Percentiles rank a stretch among this genome's conserved stretches.
Evolutionary conservation across 202 grass and related monocot genomes (phyloP).

Genomic region (Setaria viridis): DNA sequence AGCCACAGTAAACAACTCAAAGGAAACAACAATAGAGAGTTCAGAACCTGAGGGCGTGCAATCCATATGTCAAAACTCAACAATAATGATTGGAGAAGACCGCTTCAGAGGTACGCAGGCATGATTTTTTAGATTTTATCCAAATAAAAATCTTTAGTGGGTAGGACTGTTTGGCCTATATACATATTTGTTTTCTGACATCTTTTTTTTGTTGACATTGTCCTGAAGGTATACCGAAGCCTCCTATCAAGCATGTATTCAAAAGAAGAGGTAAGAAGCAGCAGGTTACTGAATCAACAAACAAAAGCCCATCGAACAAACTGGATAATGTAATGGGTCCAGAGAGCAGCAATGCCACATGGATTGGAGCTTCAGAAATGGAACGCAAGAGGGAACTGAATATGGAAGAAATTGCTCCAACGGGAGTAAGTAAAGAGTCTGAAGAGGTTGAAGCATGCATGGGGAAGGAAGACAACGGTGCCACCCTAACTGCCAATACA

Average conservation of each 20-base stretch:
- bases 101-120: constrained; percentile 7
- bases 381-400: constrained; percentile 9
- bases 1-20: neutral
- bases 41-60: constrained; percentile 9
- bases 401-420: neutral
- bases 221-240: constrained; percentile 36
- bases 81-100: neutral
- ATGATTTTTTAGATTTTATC: no score
- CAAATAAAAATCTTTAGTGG: neutral
- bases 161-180: no score
- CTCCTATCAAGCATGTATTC: constrained; percentile 37
- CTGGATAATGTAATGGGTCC: constrained; percentile 14
- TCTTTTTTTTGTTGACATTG: neutral
- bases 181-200: constrained; percentile 1
- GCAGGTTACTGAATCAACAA: neutral
- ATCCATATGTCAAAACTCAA: constrained; percentile 8
- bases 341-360: constrained; percentile 26
- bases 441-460: constrained; percentile 9
- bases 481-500: constrained; percentile 4
- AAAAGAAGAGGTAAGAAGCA: constrained; percentile 31
- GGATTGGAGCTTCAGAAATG: constrained; percentile 19
- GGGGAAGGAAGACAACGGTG: neutral
- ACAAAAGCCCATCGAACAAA: constrained; percentile 25
- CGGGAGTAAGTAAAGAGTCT: constrained; percentile 23
- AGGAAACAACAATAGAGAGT: constrained; percentile 12